Evolutionary conservation across 2,329 filamentous ascomycete genomes (phyloP).

Genomic region (Xylariales sp.): DNA sequence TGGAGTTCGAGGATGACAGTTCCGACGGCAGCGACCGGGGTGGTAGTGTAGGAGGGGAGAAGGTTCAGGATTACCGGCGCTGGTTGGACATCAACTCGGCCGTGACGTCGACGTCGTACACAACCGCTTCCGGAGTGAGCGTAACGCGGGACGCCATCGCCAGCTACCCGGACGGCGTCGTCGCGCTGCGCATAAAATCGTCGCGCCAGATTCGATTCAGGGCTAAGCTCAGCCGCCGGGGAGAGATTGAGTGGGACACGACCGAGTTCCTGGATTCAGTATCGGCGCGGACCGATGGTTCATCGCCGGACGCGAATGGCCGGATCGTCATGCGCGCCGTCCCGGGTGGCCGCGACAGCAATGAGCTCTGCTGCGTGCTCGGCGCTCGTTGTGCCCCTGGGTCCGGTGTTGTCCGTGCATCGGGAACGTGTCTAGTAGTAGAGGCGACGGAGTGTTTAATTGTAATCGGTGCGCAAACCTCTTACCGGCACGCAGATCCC

Average conservation of each 20-base stretch:
- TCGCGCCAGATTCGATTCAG: slow-evolving; percentile 13
- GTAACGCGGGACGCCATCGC: slow-evolving; percentile 18
- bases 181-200: slow-evolving; percentile 14
- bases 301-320: slow-evolving; percentile 7
- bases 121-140: slow-evolving; percentile 9
- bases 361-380: slow-evolving; percentile 26
- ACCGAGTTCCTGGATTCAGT: slow-evolving; percentile 38
- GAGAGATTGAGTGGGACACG: slow-evolving; percentile 36
- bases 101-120: slow-evolving; percentile 10
- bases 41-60: no score
- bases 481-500: slow-evolving; percentile 27
- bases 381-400: slow-evolving; percentile 10
- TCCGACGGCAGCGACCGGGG: no score
- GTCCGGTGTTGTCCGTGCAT: slow-evolving; percentile 21
- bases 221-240: slow-evolving; percentile 30
- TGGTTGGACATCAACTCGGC: slow-evolving; percentile 13
- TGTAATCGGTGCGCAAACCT: slow-evolving; percentile 33
- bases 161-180: slow-evolving; percentile 17
- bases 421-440: slow-evolving; percentile 30
- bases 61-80: slow-evolving; percentile 15
- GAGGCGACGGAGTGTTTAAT: slow-evolving; percentile 30
- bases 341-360: slow-evolving; percentile 29
- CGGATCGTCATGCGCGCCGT: slow-evolving; percentile 30
- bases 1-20: slow-evolving; percentile 21
- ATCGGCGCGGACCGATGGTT: slow-evolving; percentile 12